Evolutionary conservation across 208 protist genomes (phyloP).

Genomic region (Leishmania guyanensis): DNA sequence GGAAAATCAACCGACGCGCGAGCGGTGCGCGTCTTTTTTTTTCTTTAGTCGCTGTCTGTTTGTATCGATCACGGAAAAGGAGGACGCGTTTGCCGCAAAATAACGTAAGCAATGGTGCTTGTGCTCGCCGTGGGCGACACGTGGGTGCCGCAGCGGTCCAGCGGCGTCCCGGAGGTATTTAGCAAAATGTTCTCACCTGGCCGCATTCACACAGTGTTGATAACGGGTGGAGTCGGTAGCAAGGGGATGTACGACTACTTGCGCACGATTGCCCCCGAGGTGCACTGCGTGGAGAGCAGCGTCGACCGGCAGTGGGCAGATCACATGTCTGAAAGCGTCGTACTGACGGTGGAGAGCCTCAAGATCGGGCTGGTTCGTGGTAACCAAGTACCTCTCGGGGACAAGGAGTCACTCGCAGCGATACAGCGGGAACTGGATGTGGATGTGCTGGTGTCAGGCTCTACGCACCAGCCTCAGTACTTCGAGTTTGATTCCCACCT

Average conservation of each 20-base stretch:
- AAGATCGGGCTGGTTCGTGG: constrained; percentile 98
- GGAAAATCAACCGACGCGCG: background rate
- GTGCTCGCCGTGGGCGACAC: constrained; percentile 99
- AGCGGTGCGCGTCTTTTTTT: background rate
- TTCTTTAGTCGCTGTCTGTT: background rate
- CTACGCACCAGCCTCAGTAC: constrained; percentile 92
- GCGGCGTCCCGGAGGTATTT: constrained; percentile 95
- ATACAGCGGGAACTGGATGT: constrained; percentile 97
- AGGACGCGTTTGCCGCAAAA: background rate
- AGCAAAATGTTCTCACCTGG: constrained; percentile 94
- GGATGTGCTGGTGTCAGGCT: constrained; percentile 97
- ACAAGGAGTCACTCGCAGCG: constrained; percentile 94
- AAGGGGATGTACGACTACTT: constrained; percentile 97
- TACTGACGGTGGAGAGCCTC: constrained; percentile 96
- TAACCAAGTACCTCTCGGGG: constrained; percentile 96
- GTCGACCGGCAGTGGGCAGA: constrained; percentile 87
- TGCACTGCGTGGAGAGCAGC: constrained; percentile 97
- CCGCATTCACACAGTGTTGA: constrained; percentile 97
- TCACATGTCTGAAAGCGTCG: constrained; percentile 87
- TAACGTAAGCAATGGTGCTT: constrained; percentile 73
- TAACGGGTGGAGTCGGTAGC: constrained; percentile 98
- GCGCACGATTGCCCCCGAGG: constrained; percentile 90
- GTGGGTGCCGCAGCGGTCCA: constrained; percentile 97
- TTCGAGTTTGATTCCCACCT: constrained; percentile 96
- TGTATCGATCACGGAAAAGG: background rate